A percentile compares a stretch with the other conserved stretches of the same genome.
phyloP scores from a whole-genome alignment of 78 protist species.

The Anaeramoeba ignava region DNA sequence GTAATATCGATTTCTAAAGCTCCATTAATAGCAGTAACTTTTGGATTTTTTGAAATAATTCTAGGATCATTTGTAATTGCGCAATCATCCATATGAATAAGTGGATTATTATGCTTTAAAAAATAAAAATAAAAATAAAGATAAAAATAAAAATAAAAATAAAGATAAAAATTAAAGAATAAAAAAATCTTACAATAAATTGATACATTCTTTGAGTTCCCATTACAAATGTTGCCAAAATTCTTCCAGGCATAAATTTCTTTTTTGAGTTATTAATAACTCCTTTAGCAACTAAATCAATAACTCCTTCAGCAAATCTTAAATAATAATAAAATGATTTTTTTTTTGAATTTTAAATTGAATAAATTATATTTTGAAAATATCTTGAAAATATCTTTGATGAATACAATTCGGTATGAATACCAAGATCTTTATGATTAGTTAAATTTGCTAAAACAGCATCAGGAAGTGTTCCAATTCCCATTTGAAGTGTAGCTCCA shows the following conservation, averaged over 20 bases:
- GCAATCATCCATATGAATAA: neutral
- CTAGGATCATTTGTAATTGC: conserved; percentile 9
- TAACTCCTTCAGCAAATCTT: conserved; percentile 22
- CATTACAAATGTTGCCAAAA: neutral
- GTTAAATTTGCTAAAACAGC: neutral
- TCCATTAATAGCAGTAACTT: conserved; percentile 27
- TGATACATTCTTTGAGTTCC: conserved; percentile 27
- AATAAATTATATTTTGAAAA: too few species aligned
- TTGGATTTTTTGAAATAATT: conserved; percentile 15
- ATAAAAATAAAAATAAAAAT: neutral
- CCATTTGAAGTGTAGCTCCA: conserved; percentile 24
- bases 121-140: neutral
- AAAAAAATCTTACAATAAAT: conserved; percentile 26
- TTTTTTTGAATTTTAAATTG: too few species aligned
- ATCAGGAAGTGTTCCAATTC: conserved; percentile 41
- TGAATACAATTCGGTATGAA: conserved; percentile 42
- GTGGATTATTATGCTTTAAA: neutral
- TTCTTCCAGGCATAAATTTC: neutral
- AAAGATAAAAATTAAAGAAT: neutral
- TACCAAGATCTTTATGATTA: conserved; percentile 25
- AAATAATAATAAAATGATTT: too few species aligned
- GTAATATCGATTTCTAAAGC: conserved; percentile 40
- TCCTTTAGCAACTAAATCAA: conserved; percentile 22
- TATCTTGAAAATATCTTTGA: too few species aligned
- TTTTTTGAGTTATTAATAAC: conserved; percentile 19